Percentiles rank a stretch among this genome's conserved stretches.
Conservation (phyloP, 495 filamentous ascomycete species). For the Tricharina praecox region DNA sequence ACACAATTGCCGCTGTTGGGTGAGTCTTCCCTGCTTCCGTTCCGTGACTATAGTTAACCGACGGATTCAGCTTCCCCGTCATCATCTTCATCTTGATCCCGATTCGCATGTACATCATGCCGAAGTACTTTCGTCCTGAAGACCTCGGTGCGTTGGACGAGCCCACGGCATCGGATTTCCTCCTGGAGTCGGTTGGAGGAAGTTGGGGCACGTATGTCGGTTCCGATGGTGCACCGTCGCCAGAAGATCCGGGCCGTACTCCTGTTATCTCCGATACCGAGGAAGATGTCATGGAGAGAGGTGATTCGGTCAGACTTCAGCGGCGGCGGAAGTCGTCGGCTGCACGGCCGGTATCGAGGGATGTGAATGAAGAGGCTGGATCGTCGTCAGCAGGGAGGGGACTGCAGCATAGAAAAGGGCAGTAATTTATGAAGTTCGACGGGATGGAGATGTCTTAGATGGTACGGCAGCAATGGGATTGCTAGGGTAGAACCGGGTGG, state of each 20-base stretch:
- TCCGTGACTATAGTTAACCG: no score
- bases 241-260: constrained; percentile 7
- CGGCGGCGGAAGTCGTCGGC: constrained; percentile 11
- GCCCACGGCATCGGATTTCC: constrained; percentile 68
- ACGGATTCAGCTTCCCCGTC: constrained; percentile 59
- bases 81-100: constrained; percentile 74
- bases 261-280: constrained; percentile 19
- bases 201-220: constrained; percentile 35
- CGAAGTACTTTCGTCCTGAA: constrained; percentile 45
- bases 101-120: constrained; percentile 53
- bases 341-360: constrained; percentile 1
- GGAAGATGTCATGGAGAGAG: constrained; percentile 27
- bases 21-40: constrained; percentile 1
- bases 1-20: constrained; percentile 85
- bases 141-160: constrained; percentile 61
- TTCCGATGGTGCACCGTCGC: background rate
- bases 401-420: constrained; percentile 7
- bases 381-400: constrained; percentile 5
- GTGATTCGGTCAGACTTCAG: constrained; percentile 16
- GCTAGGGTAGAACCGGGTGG: no score
- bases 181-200: constrained; percentile 70
- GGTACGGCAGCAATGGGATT: no score
- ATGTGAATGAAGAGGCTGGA: constrained; percentile 9
- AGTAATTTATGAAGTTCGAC: no score
- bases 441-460: no score